Evolutionary conservation across 257 asterid species (phyloP).

Genomic region (Petrea volubilis): DNA sequence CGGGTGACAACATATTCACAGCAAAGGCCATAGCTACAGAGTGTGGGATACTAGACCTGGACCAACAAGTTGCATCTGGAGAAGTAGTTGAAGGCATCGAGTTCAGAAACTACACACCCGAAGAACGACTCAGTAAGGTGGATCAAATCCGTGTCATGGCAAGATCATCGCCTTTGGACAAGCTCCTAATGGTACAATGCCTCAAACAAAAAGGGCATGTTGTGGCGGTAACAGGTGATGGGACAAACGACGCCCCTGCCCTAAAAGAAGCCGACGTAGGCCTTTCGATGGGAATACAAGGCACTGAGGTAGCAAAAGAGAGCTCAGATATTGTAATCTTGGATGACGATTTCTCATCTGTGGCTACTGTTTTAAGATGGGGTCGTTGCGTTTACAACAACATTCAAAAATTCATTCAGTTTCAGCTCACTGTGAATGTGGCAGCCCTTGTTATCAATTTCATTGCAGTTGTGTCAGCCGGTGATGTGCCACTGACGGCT

Average conservation of each 20-base stretch:
- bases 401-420: constrained; percentile 73
- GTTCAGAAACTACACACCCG: constrained; percentile 41
- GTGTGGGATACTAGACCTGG: constrained; percentile 54
- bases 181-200: constrained; percentile 51
- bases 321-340: constrained; percentile 67
- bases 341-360: constrained; percentile 63
- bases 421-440: constrained; percentile 70
- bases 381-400: constrained; percentile 68
- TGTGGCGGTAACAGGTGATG: constrained; percentile 74
- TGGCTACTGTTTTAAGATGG: constrained; percentile 64
- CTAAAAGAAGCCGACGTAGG: constrained; percentile 70
- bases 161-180: constrained; percentile 61
- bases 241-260: constrained; percentile 57
- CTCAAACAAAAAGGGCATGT: constrained; percentile 64
- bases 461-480: constrained; percentile 73
- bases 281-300: constrained; percentile 64
- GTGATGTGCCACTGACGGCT: constrained; percentile 63
- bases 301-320: constrained; percentile 63
- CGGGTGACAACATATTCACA: constrained; percentile 57
- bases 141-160: constrained; percentile 59
- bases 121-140: constrained; percentile 40
- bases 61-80: constrained; percentile 15
- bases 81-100: constrained; percentile 56
- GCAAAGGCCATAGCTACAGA: constrained; percentile 70
- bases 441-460: constrained; percentile 67